A percentile compares a stretch with the other conserved stretches of the same genome.
Evolutionary conservation across 768 basidiomycete species (phyloP).

Genomic region (Rhodotorula diobovata): DNA sequence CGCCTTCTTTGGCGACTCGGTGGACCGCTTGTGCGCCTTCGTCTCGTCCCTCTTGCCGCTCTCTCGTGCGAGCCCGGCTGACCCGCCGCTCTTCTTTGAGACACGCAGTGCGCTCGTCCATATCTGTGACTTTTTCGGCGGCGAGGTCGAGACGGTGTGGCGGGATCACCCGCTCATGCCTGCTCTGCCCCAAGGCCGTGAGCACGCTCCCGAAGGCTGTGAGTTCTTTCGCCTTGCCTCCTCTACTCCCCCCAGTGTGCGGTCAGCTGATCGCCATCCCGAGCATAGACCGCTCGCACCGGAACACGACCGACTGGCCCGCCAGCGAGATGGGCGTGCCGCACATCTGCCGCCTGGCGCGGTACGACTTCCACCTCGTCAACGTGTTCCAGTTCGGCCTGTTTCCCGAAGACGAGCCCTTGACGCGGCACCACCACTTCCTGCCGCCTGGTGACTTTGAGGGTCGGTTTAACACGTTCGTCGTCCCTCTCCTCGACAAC

Average conservation of each 20-base stretch:
- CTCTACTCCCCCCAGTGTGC: no score
- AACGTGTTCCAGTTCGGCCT: neutral
- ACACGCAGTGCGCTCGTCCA: neutral
- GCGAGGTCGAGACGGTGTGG: neutral
- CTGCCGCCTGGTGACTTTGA: neutral
- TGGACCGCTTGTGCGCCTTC: neutral
- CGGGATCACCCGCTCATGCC: neutral
- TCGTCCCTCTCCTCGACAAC: neutral
- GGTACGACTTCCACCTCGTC: neutral
- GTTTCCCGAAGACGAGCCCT: neutral
- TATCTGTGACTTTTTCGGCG: neutral
- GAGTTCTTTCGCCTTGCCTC: neutral
- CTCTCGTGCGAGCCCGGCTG: no score
- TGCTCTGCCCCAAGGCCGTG: neutral
- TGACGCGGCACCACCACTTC: neutral
- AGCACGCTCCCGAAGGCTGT: neutral
- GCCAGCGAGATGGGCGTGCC: neutral
- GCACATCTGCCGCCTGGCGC: neutral
- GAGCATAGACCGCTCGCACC: neutral
- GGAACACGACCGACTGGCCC: neutral
- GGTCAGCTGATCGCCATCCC: neutral
- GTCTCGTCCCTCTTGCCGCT: neutral
- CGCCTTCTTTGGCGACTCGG: neutral
- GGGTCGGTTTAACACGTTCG: neutral
- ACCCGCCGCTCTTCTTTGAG: neutral